phyloP scores from a whole-genome alignment of 176 grass and related monocot genomes.

The Bromus sterilis region DNA sequence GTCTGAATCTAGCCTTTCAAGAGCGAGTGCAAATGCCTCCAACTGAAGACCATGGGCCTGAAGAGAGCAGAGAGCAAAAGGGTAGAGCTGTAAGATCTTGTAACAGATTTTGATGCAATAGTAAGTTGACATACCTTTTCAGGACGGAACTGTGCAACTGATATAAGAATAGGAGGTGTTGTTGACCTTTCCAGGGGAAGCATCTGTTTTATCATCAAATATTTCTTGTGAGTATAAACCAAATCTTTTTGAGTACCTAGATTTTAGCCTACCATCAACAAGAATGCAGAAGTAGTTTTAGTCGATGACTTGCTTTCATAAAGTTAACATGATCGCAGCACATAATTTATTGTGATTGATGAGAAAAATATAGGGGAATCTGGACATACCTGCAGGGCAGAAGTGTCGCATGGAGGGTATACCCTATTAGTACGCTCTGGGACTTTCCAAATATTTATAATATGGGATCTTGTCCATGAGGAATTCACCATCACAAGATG shows the following conservation, averaged over 20 bases:
- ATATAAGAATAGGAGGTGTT: constrained; percentile 68
- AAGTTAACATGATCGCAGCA: background rate
- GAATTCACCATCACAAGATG: constrained; percentile 98
- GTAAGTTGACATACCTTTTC: constrained; percentile 62
- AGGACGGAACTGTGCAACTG: constrained; percentile 91
- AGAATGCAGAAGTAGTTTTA: background rate
- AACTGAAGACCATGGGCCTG: constrained; percentile 91
- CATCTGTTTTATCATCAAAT: constrained; percentile 56
- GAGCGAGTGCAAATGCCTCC: constrained; percentile 77
- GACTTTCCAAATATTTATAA: constrained; percentile 79
- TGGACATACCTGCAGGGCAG: constrained; percentile 54
- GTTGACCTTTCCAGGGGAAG: constrained; percentile 69
- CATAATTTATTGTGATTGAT: background rate
- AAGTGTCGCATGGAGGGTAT: constrained; percentile 94
- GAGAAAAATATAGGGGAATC: constrained; percentile 1
- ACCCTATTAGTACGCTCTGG: constrained; percentile 71
- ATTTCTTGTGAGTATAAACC: constrained; percentile 6
- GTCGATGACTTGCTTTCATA: background rate
- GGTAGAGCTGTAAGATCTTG: background rate
- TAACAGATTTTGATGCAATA: background rate
- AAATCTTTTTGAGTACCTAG: background rate
- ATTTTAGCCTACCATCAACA: background rate
- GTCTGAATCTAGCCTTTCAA: constrained; percentile 54
- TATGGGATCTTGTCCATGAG: constrained; percentile 88
- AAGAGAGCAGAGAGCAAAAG: background rate